Conservation (phyloP, 805 yeast genomes). For the Brettanomyces custersianus region DNA sequence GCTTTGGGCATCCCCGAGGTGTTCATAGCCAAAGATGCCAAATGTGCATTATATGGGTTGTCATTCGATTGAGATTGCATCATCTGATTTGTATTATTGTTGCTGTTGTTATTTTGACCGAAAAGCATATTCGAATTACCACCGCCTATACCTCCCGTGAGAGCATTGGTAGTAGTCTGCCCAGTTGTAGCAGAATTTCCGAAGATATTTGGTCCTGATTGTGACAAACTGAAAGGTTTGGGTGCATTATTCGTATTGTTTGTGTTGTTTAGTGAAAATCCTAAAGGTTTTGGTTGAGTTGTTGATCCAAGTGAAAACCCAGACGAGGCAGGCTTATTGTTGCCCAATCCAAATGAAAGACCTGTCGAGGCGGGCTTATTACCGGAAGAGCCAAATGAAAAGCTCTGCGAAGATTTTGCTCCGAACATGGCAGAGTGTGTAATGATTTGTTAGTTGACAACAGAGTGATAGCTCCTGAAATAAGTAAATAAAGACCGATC, state of each 20-base stretch:
- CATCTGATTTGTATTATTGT: conserved; percentile 4
- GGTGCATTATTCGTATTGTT: neutral
- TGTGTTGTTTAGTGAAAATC: too few species aligned
- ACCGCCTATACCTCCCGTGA: neutral
- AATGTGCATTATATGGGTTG: conserved; percentile 20
- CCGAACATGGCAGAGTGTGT: conserved; percentile 18
- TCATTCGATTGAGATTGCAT: conserved; percentile 4
- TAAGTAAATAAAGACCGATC: too few species aligned
- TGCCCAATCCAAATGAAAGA: conserved; percentile 1
- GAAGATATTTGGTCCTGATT: conserved; percentile 9
- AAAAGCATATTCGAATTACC: conserved; percentile 9
- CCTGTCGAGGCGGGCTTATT: conserved; percentile 2
- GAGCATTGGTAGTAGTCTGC: conserved; percentile 4
- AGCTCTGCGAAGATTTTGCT: conserved; percentile 15
- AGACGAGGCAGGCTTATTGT: conserved; percentile 2
- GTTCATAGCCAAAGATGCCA: conserved; percentile 8
- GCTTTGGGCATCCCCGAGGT: conserved; percentile 21
- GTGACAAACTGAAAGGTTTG: conserved; percentile 6
- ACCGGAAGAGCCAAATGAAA: conserved; percentile 15
- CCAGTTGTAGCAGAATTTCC: conserved; percentile 16
- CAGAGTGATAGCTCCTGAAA: too few species aligned
- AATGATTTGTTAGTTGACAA: neutral
- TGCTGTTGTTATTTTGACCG: conserved; percentile 7
- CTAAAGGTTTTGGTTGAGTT: too few species aligned
- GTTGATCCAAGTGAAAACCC: conserved; percentile 1